Percentiles rank a stretch among this genome's conserved stretches.
These are phyloP conservation scores for Fusarium chlamydosporum DNA, from an alignment of 2,329 filamentous ascomycete genomes.

Conservation along the genomic window DNA sequence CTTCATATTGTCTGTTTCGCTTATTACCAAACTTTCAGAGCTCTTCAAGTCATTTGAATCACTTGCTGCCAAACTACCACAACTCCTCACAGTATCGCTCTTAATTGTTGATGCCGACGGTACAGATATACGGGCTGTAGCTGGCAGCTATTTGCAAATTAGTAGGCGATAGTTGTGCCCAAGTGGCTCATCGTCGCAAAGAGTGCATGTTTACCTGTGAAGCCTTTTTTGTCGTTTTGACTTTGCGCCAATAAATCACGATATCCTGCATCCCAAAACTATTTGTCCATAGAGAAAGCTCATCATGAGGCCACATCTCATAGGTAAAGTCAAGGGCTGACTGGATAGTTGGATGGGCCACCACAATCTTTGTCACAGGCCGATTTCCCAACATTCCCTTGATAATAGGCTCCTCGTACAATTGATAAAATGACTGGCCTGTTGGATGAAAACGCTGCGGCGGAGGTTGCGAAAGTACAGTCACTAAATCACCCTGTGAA, in stretches of 20 bases:
- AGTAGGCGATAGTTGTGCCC: background rate
- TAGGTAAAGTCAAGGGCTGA: conserved; percentile 23
- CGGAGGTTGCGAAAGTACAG: conserved; percentile 34
- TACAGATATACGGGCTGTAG: background rate
- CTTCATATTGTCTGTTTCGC: background rate
- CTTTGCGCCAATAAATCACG: background rate
- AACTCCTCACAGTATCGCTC: background rate
- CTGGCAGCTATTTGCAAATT: background rate
- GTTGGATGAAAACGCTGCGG: conserved; percentile 36
- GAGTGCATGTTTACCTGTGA: background rate
- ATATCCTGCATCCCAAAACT: background rate
- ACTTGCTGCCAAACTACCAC: background rate
- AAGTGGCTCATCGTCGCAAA: background rate
- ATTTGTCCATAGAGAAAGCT: conserved; percentile 7
- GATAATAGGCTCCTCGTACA: conserved; percentile 39
- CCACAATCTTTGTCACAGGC: conserved; percentile 14
- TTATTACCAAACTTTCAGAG: background rate
- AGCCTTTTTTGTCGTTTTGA: background rate
- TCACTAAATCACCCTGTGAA: conserved; percentile 25
- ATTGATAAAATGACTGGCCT: conserved; percentile 29
- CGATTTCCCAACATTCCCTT: conserved; percentile 21
- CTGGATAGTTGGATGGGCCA: conserved; percentile 14
- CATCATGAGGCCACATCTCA: conserved; percentile 39
- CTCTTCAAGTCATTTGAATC: background rate
- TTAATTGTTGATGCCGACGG: background rate